Conservation (phyloP, 768 basidiomycete species). For the Thelephora aurantiotincta region DNA sequence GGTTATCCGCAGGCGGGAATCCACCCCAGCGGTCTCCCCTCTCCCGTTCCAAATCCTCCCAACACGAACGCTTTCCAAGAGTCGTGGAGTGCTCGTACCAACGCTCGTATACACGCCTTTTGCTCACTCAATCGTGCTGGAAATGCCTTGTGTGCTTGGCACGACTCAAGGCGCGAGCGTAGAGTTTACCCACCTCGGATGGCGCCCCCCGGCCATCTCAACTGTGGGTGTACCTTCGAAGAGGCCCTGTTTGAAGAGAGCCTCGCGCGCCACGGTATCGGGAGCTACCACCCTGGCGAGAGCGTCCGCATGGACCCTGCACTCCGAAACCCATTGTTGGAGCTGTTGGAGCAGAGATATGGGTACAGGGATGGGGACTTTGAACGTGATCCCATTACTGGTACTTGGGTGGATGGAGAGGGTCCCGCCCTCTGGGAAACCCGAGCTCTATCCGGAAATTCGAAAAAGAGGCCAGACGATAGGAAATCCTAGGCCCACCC, state of each 20-base stretch:
- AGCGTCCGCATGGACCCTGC: constrained; percentile 83
- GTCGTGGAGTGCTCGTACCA: constrained; percentile 62
- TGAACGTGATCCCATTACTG: constrained; percentile 50
- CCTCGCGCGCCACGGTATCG: constrained; percentile 63
- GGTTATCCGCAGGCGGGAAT: constrained; percentile 8
- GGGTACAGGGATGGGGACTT: constrained; percentile 79
- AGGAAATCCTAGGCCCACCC: not conserved
- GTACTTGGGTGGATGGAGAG: constrained; percentile 58
- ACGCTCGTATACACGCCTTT: constrained; percentile 53
- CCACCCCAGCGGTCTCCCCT: constrained; percentile 14
- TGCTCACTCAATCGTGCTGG: constrained; percentile 80
- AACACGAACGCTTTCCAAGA: constrained; percentile 34
- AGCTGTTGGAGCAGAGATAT: constrained; percentile 57
- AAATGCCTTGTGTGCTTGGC: constrained; percentile 83
- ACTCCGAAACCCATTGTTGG: constrained; percentile 65
- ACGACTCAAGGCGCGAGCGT: constrained; percentile 77
- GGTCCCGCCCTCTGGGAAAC: constrained; percentile 51
- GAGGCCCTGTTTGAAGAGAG: constrained; percentile 83
- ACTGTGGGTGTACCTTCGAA: constrained; percentile 77
- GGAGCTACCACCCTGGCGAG: constrained; percentile 75
- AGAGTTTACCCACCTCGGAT: constrained; percentile 64
- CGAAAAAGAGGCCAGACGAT: constrained; percentile 14
- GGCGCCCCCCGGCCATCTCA: constrained; percentile 65
- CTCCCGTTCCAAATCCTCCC: constrained; percentile 18
- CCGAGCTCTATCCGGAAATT: constrained; percentile 26